phyloP scores from a whole-genome alignment of 257 asterid species.

The Lavandula angustifolia region DNA sequence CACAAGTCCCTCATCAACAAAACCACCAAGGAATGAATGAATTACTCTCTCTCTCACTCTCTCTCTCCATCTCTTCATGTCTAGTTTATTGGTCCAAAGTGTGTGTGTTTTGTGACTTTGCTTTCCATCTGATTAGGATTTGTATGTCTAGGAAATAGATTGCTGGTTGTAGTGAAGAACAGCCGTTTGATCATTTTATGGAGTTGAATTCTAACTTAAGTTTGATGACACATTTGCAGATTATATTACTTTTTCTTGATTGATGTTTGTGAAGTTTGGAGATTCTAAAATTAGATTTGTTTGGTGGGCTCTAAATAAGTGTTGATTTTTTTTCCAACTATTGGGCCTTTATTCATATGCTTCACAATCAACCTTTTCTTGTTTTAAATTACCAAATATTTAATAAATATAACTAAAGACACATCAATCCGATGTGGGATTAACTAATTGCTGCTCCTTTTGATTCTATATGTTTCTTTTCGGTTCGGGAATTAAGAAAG shows the following conservation, averaged over 20 bases:
- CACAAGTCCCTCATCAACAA: constrained; percentile 99
- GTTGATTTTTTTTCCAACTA: no score
- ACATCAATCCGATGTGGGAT: no score
- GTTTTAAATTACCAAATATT: no score
- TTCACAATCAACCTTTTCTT: background rate
- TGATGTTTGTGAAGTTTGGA: background rate
- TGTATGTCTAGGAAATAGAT: constrained; percentile 32
- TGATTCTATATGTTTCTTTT: no score
- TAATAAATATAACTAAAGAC: no score
- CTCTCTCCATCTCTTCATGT: background rate
- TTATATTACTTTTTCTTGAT: background rate
- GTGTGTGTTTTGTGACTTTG: constrained; percentile 25
- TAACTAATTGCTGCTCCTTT: no score
- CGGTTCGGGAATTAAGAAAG: no score
- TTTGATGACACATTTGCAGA: background rate
- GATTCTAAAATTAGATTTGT: background rate
- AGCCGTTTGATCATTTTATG: constrained; percentile 18
- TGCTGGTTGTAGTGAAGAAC: constrained; percentile 13
- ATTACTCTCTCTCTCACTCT: background rate
- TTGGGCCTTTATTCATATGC: no score
- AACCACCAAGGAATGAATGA: constrained; percentile 94
- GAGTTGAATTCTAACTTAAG: constrained; percentile 25
- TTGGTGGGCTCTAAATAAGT: no score
- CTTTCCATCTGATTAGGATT: constrained; percentile 25
- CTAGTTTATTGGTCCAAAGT: constrained; percentile 16